Base-by-base conservation (phyloP, 768 basidiomycete species). In the Lentinula edodes region DNA sequence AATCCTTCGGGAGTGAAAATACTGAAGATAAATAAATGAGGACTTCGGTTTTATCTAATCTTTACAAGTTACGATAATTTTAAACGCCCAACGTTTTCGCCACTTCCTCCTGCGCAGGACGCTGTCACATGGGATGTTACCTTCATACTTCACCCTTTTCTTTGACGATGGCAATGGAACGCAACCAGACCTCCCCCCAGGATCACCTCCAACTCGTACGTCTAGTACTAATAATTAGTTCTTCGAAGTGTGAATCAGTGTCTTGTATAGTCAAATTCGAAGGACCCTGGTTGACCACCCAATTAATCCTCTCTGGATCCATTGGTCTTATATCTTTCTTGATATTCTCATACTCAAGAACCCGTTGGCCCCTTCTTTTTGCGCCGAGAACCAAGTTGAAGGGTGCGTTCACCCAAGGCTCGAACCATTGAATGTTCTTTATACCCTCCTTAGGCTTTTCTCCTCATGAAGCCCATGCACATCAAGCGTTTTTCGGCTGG, bases 231-330 rank as follows among this genome's bases (percentile, higher is more conserved):
- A 9, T 60, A 15, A 6, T 50, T 7, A n/a, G 20, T 63, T 35
- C 42, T 20, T 23, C 28, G 36, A 57, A 52, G 43, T 58, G 35
- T n/a, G 36, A 32, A 50, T 28, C 3, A 28, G 28, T 66, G 60
- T 10, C 13, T 23, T 56, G 13, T 50, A 2, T 7, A 92, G 90
- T 80, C 65, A 90, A 83, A 69, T 94, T 91, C 71, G 88, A 91
- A 69, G 95, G 96, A 0, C 94, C 95, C 38, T 98, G 97, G 97
- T 90, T 99, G 73, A 86, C 86, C 20, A 97, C 95, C 1, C 96
- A 98, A 72, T 77, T 96, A 16, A 73, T 81, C 2, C 84, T 98
- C 36, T 91, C 96, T 3, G 77, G 83, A 12, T 73, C 81, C 16
- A 86, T 99, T 61, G 96, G 97, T 1, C 45, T 94, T 1, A 72